phyloP scores from a whole-genome alignment of 768 basidiomycete species.

The Xanthoconium stramineum region DNA sequence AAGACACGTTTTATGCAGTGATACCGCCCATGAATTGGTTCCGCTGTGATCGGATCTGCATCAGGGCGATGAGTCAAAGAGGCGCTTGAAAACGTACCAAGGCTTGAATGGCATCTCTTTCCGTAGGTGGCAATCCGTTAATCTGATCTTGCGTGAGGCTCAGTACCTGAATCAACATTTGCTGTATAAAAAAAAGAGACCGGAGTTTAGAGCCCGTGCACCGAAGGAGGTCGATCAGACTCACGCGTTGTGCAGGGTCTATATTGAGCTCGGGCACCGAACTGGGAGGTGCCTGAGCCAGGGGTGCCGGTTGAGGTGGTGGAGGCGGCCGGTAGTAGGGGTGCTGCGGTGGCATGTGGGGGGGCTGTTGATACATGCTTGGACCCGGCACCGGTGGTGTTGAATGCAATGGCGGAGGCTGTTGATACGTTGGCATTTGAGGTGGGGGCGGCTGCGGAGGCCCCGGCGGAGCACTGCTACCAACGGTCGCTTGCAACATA shows the following conservation, averaged over 20 bases:
- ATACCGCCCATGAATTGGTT: conserved; percentile 36
- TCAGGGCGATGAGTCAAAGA: neutral
- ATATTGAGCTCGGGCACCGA: conserved; percentile 38
- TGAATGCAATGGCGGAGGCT: conserved; percentile 29
- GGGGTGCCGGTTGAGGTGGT: conserved; percentile 29
- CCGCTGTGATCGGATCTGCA: conserved; percentile 19
- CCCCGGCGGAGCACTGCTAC: conserved; percentile 24
- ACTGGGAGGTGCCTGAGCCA: conserved; percentile 28
- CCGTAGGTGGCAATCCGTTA: conserved; percentile 70
- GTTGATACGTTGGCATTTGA: conserved; percentile 31
- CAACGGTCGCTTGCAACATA: conserved; percentile 49
- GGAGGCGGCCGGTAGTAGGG: conserved; percentile 32
- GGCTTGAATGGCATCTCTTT: conserved; percentile 76
- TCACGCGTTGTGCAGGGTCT: conserved; percentile 51
- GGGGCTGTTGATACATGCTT: conserved; percentile 31
- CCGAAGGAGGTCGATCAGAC: conserved; percentile 11
- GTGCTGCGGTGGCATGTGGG: conserved; percentile 32
- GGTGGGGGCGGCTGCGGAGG: conserved; percentile 31
- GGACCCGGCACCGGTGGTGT: conserved; percentile 29
- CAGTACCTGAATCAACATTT: conserved; percentile 85
- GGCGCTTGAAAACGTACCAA: conserved; percentile 48
- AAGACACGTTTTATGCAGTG: conserved; percentile 14
- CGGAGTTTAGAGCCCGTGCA: neutral
- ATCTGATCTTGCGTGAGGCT: conserved; percentile 81
- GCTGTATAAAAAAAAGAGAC: conserved; percentile 35